Conservation (phyloP, 2,329 filamentous ascomycete species). For the Aspergillus vadensis region DNA sequence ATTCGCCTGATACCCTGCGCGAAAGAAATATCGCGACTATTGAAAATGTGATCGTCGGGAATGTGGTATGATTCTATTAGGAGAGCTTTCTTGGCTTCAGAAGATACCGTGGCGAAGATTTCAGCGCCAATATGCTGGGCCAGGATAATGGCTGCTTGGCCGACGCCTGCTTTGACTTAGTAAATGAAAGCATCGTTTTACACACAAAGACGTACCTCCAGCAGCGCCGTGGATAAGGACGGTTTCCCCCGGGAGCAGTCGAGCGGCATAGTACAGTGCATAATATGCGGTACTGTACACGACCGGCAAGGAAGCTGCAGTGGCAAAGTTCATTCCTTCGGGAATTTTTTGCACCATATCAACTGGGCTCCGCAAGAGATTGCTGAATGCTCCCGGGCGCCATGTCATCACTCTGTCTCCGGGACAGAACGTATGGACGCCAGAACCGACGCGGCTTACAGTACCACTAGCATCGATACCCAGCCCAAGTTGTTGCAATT, state of each 20-base stretch:
- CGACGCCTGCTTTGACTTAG: not conserved
- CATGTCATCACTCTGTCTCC: not conserved
- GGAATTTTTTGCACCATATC: not conserved
- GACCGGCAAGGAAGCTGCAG: not conserved
- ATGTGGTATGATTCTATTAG: not conserved
- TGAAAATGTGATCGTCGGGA: not conserved
- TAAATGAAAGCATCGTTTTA: not conserved
- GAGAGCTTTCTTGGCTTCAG: not conserved
- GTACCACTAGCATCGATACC: too few relatives aligned
- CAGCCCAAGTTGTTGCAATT: too few relatives aligned
- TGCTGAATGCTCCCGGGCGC: not conserved
- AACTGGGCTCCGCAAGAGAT: not conserved
- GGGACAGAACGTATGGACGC: too few relatives aligned
- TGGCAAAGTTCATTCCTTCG: not conserved
- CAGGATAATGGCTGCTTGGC: not conserved
- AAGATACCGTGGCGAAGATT: not conserved
- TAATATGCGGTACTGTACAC: not conserved
- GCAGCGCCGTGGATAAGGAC: not conserved
- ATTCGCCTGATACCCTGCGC: not conserved
- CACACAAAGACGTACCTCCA: not conserved
- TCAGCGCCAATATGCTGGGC: conserved; percentile 1
- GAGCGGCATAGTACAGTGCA: not conserved
- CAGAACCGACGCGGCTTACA: too few relatives aligned
- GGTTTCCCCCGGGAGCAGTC: not conserved
- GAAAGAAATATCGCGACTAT: not conserved